Evolutionary conservation across 2,329 filamentous ascomycete species (phyloP).

Genomic region (Paracorniculantispora psalliotae): DNA sequence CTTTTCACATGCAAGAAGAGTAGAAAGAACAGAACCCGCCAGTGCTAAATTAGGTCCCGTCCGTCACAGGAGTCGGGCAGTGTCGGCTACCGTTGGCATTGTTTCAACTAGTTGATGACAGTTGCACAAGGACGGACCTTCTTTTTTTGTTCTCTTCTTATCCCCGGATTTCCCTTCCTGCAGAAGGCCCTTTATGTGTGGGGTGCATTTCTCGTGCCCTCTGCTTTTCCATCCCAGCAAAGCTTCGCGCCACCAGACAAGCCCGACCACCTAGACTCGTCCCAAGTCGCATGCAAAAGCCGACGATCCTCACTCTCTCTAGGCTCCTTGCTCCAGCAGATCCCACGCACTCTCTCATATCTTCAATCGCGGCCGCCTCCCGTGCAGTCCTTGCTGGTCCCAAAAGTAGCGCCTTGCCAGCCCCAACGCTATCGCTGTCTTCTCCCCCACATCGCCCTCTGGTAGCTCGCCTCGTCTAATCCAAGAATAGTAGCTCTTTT

Average conservation of each 20-base stretch:
- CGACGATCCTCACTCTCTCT: background rate
- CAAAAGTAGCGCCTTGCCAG: background rate
- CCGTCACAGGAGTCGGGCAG: background rate
- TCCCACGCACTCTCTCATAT: background rate
- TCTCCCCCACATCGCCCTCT: background rate
- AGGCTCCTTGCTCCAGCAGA: background rate
- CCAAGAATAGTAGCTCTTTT: background rate
- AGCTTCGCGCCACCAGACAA: background rate
- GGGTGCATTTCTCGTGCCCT: background rate
- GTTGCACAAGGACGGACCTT: background rate
- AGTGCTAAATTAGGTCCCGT: background rate
- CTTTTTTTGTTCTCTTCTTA: background rate
- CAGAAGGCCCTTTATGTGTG: background rate
- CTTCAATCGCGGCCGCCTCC: background rate
- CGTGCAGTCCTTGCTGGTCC: background rate
- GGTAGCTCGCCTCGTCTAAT: background rate
- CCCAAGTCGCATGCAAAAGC: background rate
- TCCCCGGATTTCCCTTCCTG: background rate
- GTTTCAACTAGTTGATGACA: background rate
- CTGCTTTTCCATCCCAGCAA: background rate
- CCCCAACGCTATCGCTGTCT: background rate
- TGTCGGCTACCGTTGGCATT: background rate
- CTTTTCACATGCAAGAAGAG: background rate
- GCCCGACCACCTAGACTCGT: background rate
- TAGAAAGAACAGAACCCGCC: background rate